Conservation (phyloP, 2,329 filamentous ascomycete species). For the Colletotrichum noveboracense region DNA sequence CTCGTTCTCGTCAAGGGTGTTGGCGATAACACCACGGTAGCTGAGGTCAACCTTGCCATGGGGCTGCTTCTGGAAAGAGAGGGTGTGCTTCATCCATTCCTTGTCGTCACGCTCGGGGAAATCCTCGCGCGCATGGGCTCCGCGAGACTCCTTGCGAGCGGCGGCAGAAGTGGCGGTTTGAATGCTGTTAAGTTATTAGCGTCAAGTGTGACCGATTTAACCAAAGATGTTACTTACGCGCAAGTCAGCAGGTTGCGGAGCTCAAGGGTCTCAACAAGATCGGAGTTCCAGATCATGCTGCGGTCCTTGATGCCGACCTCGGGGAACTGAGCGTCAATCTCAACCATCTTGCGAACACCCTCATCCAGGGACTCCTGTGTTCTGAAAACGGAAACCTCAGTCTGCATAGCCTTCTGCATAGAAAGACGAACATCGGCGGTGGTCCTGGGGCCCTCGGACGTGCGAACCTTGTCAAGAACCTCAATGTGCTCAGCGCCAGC, state of each 20-base stretch:
- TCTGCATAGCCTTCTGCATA: slow-evolving; percentile 99
- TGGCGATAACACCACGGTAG: slow-evolving; percentile 83
- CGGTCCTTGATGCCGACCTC: slow-evolving; percentile 96
- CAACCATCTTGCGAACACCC: slow-evolving; percentile 85
- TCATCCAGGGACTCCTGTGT: slow-evolving; percentile 93
- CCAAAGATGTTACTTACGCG: slow-evolving; percentile 68
- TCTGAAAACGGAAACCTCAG: slow-evolving; percentile 95
- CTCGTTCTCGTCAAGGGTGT: slow-evolving; percentile 91
- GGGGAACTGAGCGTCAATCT: slow-evolving; percentile 80
- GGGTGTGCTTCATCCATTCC: slow-evolving; percentile 99
- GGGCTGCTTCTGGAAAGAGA: slow-evolving; percentile 92
- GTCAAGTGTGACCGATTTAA: slow-evolving; percentile 8
- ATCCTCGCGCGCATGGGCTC: slow-evolving; percentile 96
- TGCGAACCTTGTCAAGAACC: slow-evolving; percentile 85
- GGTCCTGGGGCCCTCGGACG: slow-evolving; percentile 81
- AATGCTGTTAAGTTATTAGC: slow-evolving; percentile 52
- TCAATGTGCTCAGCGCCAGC: slow-evolving; percentile 88
- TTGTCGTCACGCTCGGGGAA: slow-evolving; percentile 93
- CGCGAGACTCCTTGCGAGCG: slow-evolving; percentile 95
- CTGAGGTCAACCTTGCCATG: slow-evolving; percentile 86
- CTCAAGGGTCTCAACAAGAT: slow-evolving; percentile 95
- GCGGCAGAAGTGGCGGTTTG: slow-evolving; percentile 93
- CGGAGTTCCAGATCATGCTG: slow-evolving; percentile 99
- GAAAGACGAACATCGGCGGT: slow-evolving; percentile 87
- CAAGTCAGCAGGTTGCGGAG: slow-evolving; percentile 94